Evolutionary conservation across 1,139 yeast genomes (phyloP), one percentile per base, ranked within the genome.

Genomic region (Pichia sp.): DNA sequence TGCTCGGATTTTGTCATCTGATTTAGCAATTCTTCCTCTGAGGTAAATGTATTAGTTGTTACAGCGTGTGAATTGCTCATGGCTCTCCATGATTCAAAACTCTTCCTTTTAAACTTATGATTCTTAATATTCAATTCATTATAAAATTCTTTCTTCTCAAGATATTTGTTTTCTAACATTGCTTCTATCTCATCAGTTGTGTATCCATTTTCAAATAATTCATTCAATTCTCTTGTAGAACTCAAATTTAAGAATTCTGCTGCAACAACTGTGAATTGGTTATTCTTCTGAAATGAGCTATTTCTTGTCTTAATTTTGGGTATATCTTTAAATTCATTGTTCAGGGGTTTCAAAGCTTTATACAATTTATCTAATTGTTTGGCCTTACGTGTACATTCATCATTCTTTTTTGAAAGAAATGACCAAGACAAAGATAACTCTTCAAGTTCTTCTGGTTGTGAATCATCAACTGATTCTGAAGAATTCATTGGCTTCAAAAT

Each of bases 251-350:
- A 48, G 42, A 59, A 63, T 24, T 59, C 63, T 0, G 67, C 63
- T 1, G 66, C 55, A 46, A 62, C 62, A 1, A 62, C 61, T 0
- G 67, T 63, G 43, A 59, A 64, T 15, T 62, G 62, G 48, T 65
- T 67, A 13, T 64, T 52, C 40, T 64, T 66, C 25, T 56, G 46
- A 44, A 64, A 65, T 1, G 55, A 55, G 40, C 54, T 58, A 24
- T 49, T 40, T 29, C 65, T 52, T 22, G 59, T 50, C 39, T 45
- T 55, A 20, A 52, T 24, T 1, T 37, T 43, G 4, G 56, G 57
- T 11, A 51, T 41, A 6, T 50, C 40, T 16, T 43, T 32, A 34
- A 47, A 59, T 20, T 54, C 61, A 23, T 42, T 50, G 2, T 53
- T 57, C 22, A 53, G 29, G 4, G 60, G 60, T 30, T 46, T 47